Evolutionary conservation across 2,329 filamentous ascomycete genomes (phyloP).

Genomic region (Apiospora koreana): DNA sequence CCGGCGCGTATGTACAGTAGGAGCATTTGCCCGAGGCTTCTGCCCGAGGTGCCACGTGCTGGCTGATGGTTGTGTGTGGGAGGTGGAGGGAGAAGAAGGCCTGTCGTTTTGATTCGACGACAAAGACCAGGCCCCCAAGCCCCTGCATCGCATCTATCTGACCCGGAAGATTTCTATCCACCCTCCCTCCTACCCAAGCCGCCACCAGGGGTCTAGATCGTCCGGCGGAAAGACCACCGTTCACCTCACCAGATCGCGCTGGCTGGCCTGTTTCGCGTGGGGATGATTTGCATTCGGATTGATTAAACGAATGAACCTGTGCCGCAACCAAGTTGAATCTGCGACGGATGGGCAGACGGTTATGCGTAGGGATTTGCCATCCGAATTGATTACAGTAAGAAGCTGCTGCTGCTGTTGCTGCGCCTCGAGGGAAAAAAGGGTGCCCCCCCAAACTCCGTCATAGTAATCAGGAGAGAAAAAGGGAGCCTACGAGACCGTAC

Average conservation of each 20-base stretch:
- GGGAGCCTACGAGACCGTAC: background rate
- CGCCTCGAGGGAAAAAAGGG: background rate
- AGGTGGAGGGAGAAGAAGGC: background rate
- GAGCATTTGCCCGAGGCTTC: background rate
- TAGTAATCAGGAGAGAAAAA: background rate
- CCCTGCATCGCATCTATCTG: background rate
- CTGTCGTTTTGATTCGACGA: background rate
- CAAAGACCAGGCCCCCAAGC: background rate
- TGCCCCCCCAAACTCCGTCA: background rate
- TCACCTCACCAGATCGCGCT: background rate
- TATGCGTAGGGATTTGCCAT: background rate
- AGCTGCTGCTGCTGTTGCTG: background rate
- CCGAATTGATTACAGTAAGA: background rate
- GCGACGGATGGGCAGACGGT: too few species aligned
- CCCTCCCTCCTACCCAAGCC: background rate
- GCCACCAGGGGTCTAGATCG: background rate
- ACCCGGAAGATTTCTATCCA: background rate
- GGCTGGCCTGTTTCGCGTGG: background rate
- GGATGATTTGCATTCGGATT: too few species aligned
- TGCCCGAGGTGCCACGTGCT: conserved; percentile 1
- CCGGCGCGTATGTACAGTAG: background rate
- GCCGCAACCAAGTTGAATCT: too few species aligned
- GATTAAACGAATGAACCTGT: too few species aligned
- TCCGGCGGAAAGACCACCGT: background rate
- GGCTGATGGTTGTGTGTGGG: background rate